Percentiles rank a stretch among this genome's conserved stretches.
These are phyloP conservation scores for Lagerstroemia speciosa DNA, from an alignment of 345 rosid species.

Conservation along the genomic window DNA sequence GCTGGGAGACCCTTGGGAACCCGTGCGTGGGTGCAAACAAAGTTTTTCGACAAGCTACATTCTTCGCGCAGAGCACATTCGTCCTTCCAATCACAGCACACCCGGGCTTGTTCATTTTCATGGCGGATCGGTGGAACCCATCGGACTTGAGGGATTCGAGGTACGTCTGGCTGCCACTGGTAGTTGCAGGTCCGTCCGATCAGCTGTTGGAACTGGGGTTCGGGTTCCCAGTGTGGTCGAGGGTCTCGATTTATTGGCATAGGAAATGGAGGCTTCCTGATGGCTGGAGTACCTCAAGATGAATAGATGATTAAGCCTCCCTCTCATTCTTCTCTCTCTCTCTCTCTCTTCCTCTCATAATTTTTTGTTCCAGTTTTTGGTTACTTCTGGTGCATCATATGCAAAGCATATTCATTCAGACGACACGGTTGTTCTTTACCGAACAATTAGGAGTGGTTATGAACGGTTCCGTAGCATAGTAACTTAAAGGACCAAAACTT, in stretches of 20 bases:
- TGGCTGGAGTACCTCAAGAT: not conserved
- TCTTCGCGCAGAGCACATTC: constrained; percentile 72
- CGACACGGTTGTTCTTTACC: too few species aligned
- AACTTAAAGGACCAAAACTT: too few species aligned
- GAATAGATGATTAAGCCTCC: not conserved
- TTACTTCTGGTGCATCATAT: not conserved
- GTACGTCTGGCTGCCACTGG: constrained; percentile 76
- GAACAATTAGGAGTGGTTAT: too few species aligned
- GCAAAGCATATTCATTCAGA: not conserved
- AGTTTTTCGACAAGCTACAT: constrained; percentile 54
- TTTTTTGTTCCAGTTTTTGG: not conserved
- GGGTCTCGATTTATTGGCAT: constrained; percentile 86
- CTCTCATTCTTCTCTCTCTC: not conserved
- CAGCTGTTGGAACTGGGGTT: constrained; percentile 52
- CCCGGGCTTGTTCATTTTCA: constrained; percentile 60
- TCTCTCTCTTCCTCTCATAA: not conserved
- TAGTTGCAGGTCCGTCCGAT: constrained; percentile 67
- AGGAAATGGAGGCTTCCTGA: constrained; percentile 74
- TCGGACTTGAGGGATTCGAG: constrained; percentile 78
- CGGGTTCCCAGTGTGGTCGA: constrained; percentile 74
- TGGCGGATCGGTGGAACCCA: constrained; percentile 97
- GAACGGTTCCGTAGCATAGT: too few species aligned
- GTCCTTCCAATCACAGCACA: constrained; percentile 64
- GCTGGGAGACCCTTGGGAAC: constrained; percentile 89
- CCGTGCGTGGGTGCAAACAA: constrained; percentile 89